A percentile compares a stretch with the other conserved stretches of the same genome.
These are phyloP conservation scores for Trametes punicea DNA, from an alignment of 768 basidiomycete genomes.

Conservation along the genomic window DNA sequence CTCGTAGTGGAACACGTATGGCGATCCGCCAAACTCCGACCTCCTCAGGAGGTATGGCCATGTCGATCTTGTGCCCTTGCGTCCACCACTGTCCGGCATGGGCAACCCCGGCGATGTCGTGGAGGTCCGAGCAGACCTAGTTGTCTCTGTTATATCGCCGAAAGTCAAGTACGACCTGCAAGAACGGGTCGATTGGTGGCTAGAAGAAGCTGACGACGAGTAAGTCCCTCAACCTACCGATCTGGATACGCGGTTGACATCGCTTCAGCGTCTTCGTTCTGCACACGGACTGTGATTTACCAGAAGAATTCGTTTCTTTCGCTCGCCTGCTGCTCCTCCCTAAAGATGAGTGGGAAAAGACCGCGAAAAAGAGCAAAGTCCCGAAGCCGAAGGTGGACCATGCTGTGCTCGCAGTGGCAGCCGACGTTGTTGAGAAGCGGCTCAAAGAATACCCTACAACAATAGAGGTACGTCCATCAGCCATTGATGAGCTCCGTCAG, in stretches of 20 bases:
- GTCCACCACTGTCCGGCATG: constrained; percentile 35
- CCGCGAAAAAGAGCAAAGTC: constrained; percentile 58
- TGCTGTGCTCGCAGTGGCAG: constrained; percentile 44
- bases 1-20: constrained; percentile 90
- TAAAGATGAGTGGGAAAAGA: constrained; percentile 56
- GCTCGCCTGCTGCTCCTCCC: constrained; percentile 58
- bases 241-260: background rate
- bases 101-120: constrained; percentile 83
- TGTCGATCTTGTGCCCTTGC: constrained; percentile 68
- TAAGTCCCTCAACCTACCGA: constrained; percentile 35
- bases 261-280: constrained; percentile 51
- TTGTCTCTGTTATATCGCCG: constrained; percentile 39
- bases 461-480: constrained; percentile 47
- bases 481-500: background rate
- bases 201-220: constrained; percentile 91
- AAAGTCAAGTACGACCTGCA: constrained; percentile 29
- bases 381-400: constrained; percentile 67
- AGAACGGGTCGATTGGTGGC: constrained; percentile 88
- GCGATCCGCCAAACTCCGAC: constrained; percentile 88
- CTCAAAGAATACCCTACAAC: constrained; percentile 54
- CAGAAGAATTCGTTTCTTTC: constrained; percentile 59
- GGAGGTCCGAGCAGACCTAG: constrained; percentile 71
- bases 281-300: constrained; percentile 49
- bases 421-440: constrained; percentile 48
- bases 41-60: constrained; percentile 94